Evolutionary conservation across 202 grass and related monocot species (phyloP).

Genomic region (Panicum virgatum): DNA sequence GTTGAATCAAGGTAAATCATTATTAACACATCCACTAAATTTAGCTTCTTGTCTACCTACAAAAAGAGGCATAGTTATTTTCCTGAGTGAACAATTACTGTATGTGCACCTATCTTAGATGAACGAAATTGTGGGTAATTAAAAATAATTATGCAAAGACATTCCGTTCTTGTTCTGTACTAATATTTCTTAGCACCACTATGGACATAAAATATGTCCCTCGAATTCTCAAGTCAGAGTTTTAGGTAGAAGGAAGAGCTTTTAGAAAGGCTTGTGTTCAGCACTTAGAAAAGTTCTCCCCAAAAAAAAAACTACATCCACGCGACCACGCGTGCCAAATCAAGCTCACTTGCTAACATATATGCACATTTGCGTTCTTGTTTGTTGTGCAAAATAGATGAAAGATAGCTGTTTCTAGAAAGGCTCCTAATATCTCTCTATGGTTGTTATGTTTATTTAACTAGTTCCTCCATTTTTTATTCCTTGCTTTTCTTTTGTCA

Average conservation of each 20-base stretch:
- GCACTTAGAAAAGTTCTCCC: no score
- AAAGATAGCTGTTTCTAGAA: no score
- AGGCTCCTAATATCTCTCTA: background rate
- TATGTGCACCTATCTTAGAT: background rate
- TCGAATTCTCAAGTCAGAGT: background rate
- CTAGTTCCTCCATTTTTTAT: background rate
- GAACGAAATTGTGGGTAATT: background rate
- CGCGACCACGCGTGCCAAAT: no score
- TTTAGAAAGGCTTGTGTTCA: no score
- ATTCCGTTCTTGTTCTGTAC: background rate
- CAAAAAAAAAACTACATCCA: no score
- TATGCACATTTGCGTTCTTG: no score
- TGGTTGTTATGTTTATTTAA: background rate
- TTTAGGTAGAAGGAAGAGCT: background rate
- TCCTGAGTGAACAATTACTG: no score
- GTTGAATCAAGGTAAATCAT: slow-evolving; percentile 39
- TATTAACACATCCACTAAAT: background rate
- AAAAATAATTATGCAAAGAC: background rate
- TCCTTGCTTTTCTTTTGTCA: background rate
- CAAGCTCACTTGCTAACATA: no score
- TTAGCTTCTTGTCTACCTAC: background rate
- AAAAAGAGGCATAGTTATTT: background rate
- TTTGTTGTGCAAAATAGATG: no score
- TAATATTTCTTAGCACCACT: background rate
- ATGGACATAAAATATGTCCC: background rate